These are phyloP conservation scores for Acer saccharum DNA, from an alignment of 345 rosid genomes.

Conservation along the genomic window DNA sequence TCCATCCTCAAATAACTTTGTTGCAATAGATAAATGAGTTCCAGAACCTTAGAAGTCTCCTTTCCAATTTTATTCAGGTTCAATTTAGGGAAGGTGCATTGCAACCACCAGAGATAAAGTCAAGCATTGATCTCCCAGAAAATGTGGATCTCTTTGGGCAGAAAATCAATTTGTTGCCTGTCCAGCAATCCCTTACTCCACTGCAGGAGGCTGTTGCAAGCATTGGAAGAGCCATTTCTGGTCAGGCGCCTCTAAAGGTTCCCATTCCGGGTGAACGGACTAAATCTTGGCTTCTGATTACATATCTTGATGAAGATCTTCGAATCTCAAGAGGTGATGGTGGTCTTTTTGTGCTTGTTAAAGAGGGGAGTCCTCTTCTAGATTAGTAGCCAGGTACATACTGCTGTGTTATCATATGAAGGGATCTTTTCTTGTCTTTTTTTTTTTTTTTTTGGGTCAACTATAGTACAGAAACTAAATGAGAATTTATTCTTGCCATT, in stretches of 20 bases:
- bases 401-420: slow-evolving; percentile 11
- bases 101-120: slow-evolving; percentile 82
- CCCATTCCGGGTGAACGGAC: slow-evolving; percentile 77
- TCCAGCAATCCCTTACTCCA: slow-evolving; percentile 77
- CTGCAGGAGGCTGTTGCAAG: slow-evolving; percentile 72
- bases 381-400: slow-evolving; percentile 38
- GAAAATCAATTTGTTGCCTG: slow-evolving; percentile 59
- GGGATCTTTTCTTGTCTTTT: background rate
- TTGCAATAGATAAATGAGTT: background rate
- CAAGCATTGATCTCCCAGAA: slow-evolving; percentile 72
- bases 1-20: background rate
- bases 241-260: slow-evolving; percentile 80
- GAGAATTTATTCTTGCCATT: background rate
- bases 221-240: slow-evolving; percentile 67
- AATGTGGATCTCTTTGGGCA: slow-evolving; percentile 73
- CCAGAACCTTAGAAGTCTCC: background rate
- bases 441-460: background rate
- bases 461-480: background rate
- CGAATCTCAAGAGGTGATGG: slow-evolving; percentile 96
- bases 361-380: slow-evolving; percentile 89
- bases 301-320: slow-evolving; percentile 86
- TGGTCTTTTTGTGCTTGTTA: slow-evolving; percentile 89
- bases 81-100: slow-evolving; percentile 82
- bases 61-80: slow-evolving; percentile 52
- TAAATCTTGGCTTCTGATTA: slow-evolving; percentile 82